Conservation (phyloP, 2,329 filamentous ascomycete genomes). For the Rhytidhysteron rufulum region DNA sequence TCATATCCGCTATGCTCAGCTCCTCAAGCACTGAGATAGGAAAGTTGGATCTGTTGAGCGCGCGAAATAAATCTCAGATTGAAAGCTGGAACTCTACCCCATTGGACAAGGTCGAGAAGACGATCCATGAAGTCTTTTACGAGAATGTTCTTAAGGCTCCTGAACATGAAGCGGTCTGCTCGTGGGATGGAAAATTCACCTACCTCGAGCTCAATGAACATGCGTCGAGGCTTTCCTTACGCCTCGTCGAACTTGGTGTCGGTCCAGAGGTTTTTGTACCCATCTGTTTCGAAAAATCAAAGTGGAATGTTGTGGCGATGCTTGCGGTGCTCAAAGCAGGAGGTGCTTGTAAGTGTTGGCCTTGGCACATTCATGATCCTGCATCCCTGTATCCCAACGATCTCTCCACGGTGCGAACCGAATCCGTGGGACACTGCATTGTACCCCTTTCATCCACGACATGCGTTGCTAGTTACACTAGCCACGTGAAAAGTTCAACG, state of each 20-base stretch:
- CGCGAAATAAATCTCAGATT: constrained; percentile 16
- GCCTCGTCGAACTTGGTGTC: constrained; percentile 28
- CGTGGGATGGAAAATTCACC: constrained; percentile 35
- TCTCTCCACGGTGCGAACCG: not conserved
- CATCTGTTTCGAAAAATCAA: constrained; percentile 38
- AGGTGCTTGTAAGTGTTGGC: constrained; percentile 24
- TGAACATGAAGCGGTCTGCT: constrained; percentile 17
- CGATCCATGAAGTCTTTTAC: constrained; percentile 17
- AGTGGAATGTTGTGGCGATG: constrained; percentile 36
- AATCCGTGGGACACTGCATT: not conserved
- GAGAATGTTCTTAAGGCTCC: constrained; percentile 9
- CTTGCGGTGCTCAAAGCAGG: constrained; percentile 40
- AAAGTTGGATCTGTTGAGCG: constrained; percentile 12
- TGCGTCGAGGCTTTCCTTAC: constrained; percentile 14
- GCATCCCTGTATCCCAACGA: not conserved
- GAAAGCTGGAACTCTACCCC: constrained; percentile 18
- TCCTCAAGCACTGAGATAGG: constrained; percentile 6
- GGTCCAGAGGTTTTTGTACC: constrained; percentile 30
- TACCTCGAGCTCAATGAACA: constrained; percentile 30
- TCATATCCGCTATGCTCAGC: constrained; percentile 11
- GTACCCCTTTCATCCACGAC: too few species aligned
- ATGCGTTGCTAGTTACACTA: not conserved
- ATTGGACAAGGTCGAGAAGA: constrained; percentile 10
- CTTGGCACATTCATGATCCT: not conserved
- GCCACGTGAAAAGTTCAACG: not conserved